Percentiles rank a stretch among this genome's conserved stretches.
phyloP scores from a whole-genome alignment of 208 protist genomes.

The Tritrichomonas foetus region DNA sequence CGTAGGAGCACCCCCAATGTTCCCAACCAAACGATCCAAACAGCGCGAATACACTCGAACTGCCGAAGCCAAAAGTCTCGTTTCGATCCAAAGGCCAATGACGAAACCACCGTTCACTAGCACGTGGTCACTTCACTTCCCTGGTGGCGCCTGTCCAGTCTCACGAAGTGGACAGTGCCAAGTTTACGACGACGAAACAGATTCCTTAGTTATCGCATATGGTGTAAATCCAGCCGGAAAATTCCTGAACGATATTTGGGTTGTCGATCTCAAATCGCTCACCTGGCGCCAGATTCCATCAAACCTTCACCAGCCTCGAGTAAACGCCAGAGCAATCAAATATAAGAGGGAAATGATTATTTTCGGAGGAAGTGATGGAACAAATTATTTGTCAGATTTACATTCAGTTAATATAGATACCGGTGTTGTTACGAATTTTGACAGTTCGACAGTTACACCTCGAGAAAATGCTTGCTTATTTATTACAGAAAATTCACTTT shows the following conservation, averaged over 20 bases:
- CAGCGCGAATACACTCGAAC: background rate
- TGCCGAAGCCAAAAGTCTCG: too few species aligned
- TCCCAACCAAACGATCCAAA: background rate
- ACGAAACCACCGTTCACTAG: background rate
- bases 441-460: background rate
- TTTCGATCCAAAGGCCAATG: too few species aligned
- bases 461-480: background rate
- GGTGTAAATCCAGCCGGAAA: background rate
- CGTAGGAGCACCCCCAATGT: background rate
- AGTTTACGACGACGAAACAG: background rate
- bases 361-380: background rate
- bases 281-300: background rate
- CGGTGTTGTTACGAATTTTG: background rate
- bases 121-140: background rate
- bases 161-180: background rate
- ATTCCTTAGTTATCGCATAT: constrained; percentile 3
- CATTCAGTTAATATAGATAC: constrained; percentile 17
- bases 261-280: background rate
- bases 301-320: background rate
- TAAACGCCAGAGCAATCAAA: background rate
- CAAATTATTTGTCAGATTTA: background rate
- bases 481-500: background rate
- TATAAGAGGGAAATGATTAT: background rate
- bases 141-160: background rate
- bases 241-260: background rate